These are phyloP conservation scores for Podospora conica DNA, from an alignment of 495 filamentous ascomycete species.

Conservation along the genomic window DNA sequence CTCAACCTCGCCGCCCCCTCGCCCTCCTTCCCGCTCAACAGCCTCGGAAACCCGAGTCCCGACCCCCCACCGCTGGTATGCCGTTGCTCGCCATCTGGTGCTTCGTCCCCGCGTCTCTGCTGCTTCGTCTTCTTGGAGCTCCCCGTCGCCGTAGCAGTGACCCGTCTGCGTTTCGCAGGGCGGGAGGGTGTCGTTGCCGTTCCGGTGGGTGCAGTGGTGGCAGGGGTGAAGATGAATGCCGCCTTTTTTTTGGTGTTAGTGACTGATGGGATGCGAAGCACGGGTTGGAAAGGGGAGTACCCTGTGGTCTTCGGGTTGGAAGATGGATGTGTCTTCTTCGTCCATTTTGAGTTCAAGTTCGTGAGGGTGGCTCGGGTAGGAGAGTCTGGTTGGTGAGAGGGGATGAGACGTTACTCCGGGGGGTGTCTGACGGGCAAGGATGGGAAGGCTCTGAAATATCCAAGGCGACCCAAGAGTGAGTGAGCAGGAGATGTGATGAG, in stretches of 20 bases:
- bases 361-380: not conserved
- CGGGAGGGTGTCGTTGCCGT: conserved; percentile 31
- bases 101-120: not conserved
- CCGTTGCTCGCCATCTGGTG: not conserved
- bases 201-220: conserved; percentile 25
- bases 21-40: conserved; percentile 59
- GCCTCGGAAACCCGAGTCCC: conserved; percentile 46
- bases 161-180: conserved; percentile 60
- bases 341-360: conserved; percentile 8
- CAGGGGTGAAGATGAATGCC: conserved; percentile 63
- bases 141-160: conserved; percentile 14
- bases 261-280: not conserved
- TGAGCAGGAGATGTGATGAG: not conserved
- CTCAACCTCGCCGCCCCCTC: conserved; percentile 47
- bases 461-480: not conserved
- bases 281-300: conserved; percentile 5
- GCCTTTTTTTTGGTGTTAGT: conserved; percentile 37
- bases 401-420: not conserved
- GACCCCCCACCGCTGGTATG: not conserved
- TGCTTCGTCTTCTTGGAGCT: conserved; percentile 18
- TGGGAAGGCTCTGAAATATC: not conserved
- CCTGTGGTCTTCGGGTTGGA: conserved; percentile 31
- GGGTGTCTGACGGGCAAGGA: not conserved
- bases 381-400: not conserved
- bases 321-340: conserved; percentile 14